Evolutionary conservation across 805 yeast species (phyloP).

Genomic region (Geotrichum ghanense): DNA sequence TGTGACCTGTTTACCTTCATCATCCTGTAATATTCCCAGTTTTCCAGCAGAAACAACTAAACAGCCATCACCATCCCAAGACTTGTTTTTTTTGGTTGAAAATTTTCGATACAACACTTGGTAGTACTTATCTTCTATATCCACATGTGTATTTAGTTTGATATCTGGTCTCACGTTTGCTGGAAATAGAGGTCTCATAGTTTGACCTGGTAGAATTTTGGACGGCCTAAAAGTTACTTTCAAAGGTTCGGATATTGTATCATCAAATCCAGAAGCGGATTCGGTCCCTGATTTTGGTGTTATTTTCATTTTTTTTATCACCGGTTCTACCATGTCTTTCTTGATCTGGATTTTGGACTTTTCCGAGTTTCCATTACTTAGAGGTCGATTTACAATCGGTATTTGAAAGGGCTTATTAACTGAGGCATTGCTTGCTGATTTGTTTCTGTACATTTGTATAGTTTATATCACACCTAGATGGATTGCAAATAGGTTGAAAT

Average conservation of each 20-base stretch:
- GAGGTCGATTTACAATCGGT: neutral
- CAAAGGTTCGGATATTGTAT: no score
- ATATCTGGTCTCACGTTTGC: no score
- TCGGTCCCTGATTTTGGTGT: neutral
- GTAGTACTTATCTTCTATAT: slow-evolving; percentile 4
- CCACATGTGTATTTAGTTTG: no score
- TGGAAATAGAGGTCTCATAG: neutral
- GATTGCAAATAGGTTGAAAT: no score
- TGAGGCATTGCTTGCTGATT: neutral
- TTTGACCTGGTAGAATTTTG: no score
- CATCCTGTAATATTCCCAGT: slow-evolving; percentile 18
- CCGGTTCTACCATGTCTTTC: neutral
- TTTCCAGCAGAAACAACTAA: slow-evolving; percentile 20
- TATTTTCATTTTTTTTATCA: neutral
- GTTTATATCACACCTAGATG: no score
- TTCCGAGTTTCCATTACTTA: neutral
- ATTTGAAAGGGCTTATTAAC: neutral
- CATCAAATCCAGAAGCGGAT: neutral
- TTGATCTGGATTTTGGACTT: neutral
- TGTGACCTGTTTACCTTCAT: slow-evolving; percentile 10
- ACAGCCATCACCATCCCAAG: slow-evolving; percentile 91
- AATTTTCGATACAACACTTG: slow-evolving; percentile 58
- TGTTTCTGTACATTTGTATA: neutral
- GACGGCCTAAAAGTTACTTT: no score
- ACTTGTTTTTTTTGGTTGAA: slow-evolving; percentile 68